Evolutionary conservation across 805 yeast genomes (phyloP), one percentile per base, ranked within the genome.

Genomic region (Peterozyma xylosa): DNA sequence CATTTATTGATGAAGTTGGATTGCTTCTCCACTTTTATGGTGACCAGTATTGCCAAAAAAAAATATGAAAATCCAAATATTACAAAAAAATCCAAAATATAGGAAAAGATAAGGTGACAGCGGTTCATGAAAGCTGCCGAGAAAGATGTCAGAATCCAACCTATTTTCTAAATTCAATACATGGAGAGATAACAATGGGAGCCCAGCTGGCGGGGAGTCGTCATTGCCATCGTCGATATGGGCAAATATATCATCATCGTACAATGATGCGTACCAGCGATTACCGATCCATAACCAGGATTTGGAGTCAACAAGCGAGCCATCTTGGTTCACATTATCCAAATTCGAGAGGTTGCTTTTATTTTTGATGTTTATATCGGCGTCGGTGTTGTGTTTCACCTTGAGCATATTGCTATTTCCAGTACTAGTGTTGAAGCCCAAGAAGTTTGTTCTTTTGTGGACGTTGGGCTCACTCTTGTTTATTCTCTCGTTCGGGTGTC

Each of bases 401-500:
- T 62, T 91, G 27, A 86, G 96, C 50, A 76, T 91, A 49, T 78
- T 88, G 39, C 64, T 91, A 54, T 82, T 93, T 60, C 99, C 99
- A 0, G 89, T 91, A 13, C 67, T 93, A 50, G 90, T 96, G 2
- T 65, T 89, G 41, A 82, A 86, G 53, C 99, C 98, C 13, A 72
- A 95, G 40, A 93, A 93, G 61, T 91, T 93, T 59, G 97, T 95
- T 11, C 67, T 81, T 52, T 58, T 84, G 32, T 93, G 99, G 98
- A 80, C 96, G 2, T 68, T 91, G 64, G 99, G 98, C 0, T 85
- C 96, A 1, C 57, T 93, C 11, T 64, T 93, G 38, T 91, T 93
- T 63, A 86, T 93, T 15, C 58, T 86, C 5, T 86, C 96, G 33
- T 93, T 93, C 64, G 97, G 96, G 1, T 78, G 88, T 15, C 66